Evolutionary conservation across 768 basidiomycete genomes (phyloP).

Genomic region (Ramaria sp.): DNA sequence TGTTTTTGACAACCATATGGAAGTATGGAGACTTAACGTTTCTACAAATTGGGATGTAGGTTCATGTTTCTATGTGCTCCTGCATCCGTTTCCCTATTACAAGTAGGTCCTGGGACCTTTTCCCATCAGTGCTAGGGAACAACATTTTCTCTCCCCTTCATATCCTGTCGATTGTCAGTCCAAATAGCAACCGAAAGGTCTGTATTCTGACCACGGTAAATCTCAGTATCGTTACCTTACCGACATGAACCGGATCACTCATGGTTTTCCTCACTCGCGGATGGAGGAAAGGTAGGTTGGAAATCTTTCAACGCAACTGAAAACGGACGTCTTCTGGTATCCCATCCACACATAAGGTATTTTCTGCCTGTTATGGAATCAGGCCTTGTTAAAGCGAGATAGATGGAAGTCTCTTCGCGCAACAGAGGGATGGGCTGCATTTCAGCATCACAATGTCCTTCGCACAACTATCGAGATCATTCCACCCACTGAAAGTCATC

Average conservation of each 20-base stretch:
- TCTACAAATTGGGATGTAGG: slow-evolving; percentile 20
- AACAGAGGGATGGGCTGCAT: slow-evolving; percentile 77
- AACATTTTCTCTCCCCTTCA: slow-evolving; percentile 69
- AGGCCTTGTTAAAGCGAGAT: background rate
- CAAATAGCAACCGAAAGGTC: slow-evolving; percentile 1
- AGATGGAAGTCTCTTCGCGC: slow-evolving; percentile 67
- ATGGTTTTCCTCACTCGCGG: slow-evolving; percentile 63
- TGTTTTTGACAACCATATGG: background rate
- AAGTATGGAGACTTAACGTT: slow-evolving; percentile 14
- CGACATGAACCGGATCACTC: slow-evolving; percentile 28
- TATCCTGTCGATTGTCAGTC: slow-evolving; percentile 58
- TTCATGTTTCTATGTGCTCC: background rate
- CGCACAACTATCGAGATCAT: slow-evolving; percentile 50
- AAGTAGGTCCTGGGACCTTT: slow-evolving; percentile 70
- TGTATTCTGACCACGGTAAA: background rate
- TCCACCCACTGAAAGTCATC: slow-evolving; percentile 24
- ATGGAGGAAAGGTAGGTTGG: slow-evolving; percentile 53
- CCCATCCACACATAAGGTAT: slow-evolving; percentile 53
- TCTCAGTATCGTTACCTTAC: slow-evolving; percentile 38
- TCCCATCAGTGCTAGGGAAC: slow-evolving; percentile 75
- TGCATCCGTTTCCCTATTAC: background rate
- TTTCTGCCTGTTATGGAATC: slow-evolving; percentile 7
- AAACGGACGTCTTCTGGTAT: slow-evolving; percentile 44
- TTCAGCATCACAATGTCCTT: slow-evolving; percentile 72
- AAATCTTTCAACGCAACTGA: slow-evolving; percentile 28